Percentiles rank a stretch among this genome's conserved stretches.
phyloP scores from a whole-genome alignment of 768 basidiomycete species.

The Suillus tomentosus region DNA sequence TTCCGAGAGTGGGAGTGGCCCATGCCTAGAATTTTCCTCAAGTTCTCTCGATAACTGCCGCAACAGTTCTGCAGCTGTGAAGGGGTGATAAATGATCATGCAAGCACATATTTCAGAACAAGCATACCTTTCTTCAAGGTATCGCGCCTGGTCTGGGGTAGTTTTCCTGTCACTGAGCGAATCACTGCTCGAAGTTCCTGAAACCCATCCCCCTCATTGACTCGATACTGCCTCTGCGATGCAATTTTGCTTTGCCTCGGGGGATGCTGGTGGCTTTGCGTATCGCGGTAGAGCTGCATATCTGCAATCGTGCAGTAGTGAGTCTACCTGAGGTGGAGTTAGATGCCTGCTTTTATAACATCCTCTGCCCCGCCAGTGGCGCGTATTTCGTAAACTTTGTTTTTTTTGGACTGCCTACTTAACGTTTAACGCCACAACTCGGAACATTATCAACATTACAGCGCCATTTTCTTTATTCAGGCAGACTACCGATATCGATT shows the following conservation, averaged over 20 bases:
- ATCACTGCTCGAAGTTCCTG: conserved; percentile 30
- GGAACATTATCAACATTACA: too few relatives aligned
- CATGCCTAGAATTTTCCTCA: not conserved
- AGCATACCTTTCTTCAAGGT: conserved; percentile 25
- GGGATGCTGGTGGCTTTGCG: not conserved
- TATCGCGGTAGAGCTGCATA: not conserved
- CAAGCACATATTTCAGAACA: not conserved
- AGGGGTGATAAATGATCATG: not conserved
- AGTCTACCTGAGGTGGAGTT: not conserved
- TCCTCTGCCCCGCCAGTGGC: not conserved
- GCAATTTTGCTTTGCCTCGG: conserved; percentile 10
- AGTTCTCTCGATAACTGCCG: conserved; percentile 3
- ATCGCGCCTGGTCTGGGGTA: conserved; percentile 30
- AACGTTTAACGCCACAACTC: too few relatives aligned
- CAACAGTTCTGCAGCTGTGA: conserved; percentile 11
- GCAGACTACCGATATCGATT: too few relatives aligned
- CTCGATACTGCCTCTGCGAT: conserved; percentile 33
- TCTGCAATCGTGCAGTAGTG: not conserved
- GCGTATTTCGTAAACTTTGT: not conserved
- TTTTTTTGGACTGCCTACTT: not conserved
- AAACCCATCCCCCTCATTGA: conserved; percentile 34
- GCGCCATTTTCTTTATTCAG: too few relatives aligned
- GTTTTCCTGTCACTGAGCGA: conserved; percentile 27
- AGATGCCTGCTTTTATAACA: not conserved
- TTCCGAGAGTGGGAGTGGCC: not conserved